phyloP scores from a whole-genome alignment of 2,329 filamentous ascomycete species.

The Davidsoniella neocaledoniae region DNA sequence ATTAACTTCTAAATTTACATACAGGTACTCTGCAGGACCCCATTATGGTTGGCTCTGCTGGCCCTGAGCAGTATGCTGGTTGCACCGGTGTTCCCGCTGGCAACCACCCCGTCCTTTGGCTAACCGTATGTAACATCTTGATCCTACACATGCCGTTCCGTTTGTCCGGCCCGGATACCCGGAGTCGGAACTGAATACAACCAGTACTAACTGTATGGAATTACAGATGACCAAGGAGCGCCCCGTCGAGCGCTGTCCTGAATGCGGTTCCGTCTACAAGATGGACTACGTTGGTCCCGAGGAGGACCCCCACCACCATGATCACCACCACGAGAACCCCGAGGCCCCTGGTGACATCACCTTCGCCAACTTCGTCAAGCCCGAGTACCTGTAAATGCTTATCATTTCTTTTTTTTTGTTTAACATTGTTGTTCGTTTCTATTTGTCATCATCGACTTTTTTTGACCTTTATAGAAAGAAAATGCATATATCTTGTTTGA shows the following conservation, averaged over 20 bases:
- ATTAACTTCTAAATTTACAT: conserved; percentile 19
- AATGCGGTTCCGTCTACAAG: conserved; percentile 94
- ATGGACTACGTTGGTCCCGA: conserved; percentile 87
- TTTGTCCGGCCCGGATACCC: not conserved
- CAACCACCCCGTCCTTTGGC: conserved; percentile 81
- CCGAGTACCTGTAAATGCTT: conserved; percentile 64
- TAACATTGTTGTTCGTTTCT: not conserved
- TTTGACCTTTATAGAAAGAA: conserved; percentile 5
- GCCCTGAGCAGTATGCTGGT: conserved; percentile 90
- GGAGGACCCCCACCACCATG: conserved; percentile 47
- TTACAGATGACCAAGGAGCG: conserved; percentile 66
- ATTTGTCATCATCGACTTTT: conserved; percentile 4
- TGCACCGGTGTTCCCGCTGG: conserved; percentile 91
- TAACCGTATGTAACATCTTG: conserved; percentile 47
- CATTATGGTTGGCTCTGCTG: conserved; percentile 77
- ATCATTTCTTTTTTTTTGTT: too few relatives aligned
- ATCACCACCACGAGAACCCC: conserved; percentile 46
- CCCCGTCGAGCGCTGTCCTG: conserved; percentile 84
- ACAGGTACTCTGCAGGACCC: conserved; percentile 76
- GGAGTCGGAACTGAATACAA: conserved; percentile 1
- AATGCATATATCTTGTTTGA: conserved; percentile 1
- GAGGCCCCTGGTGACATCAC: conserved; percentile 63
- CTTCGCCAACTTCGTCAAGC: conserved; percentile 89
- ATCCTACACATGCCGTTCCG: not conserved
- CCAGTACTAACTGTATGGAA: conserved; percentile 6